Base-by-base conservation (phyloP, 1,139 yeast genomes). In the Yamadazyma triangularis region DNA sequence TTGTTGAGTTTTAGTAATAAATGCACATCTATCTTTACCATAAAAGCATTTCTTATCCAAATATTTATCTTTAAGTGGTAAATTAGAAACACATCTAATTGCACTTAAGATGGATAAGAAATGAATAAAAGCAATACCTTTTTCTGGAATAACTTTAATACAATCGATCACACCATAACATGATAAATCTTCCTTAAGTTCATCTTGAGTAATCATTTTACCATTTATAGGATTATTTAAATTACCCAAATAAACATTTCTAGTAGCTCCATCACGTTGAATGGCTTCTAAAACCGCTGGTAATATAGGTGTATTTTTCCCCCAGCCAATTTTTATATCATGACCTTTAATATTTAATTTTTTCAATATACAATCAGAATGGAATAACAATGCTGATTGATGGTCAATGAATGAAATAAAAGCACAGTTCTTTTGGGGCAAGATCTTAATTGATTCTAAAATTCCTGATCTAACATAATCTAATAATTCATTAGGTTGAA, bases 401-500 rank as follows among this genome's bases (percentile, higher is more conserved):
- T 70, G 79, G 48, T 76, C 82, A 31, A 76, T 58, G 44, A 76
- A 76, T n/a, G 79, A 72, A 30, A 76, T 68, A 45, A 76, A 76
- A 9, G 81, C 81, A 56, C 82, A 76, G 48, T 73, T 74, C 41
- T 74, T 76, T 15, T 68, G 52, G 7, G 79, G 77, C 23, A 76
- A 56, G 29, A 76, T 66, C 50, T 72, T 72, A 32, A 75, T 80
- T 36, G 77, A 78, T 60, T 91, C 98, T 36, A 91, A 77, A 13
- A 88, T 79, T 15, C 97, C 97, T 19, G 95, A 82, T 45, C 95
- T 76, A 19, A 91, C 96, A 53, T 86, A 91, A 52, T 87, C 91
- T 49, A 91, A 68, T 33, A 91, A 62, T 48, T 87, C 95, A 47
- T 83, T 79, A 4, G 93, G 79, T 18, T 88, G 77, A 35, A 88